Evolutionary conservation across 495 filamentous ascomycete genomes (phyloP).

Genomic region (Extremus antarcticus): DNA sequence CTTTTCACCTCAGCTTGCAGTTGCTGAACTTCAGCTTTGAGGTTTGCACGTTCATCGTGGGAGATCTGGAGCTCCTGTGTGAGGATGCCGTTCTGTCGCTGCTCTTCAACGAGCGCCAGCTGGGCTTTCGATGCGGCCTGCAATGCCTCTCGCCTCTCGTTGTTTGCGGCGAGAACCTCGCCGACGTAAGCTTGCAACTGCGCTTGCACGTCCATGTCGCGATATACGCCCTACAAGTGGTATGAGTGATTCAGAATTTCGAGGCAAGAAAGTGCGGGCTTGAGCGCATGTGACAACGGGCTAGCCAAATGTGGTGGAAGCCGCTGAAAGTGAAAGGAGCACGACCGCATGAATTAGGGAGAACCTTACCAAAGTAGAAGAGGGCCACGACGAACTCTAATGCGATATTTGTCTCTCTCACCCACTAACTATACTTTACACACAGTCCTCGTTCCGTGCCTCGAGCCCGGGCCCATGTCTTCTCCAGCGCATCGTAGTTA

Average conservation of each 20-base stretch:
- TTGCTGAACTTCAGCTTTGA: neutral
- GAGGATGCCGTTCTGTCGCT: too few species aligned
- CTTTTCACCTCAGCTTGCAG: neutral
- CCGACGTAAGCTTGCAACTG: neutral
- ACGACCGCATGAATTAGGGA: too few species aligned
- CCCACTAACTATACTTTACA: neutral
- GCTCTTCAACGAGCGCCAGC: neutral
- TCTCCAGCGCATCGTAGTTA: neutral
- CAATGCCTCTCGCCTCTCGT: neutral
- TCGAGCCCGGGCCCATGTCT: neutral
- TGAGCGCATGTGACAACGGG: too few species aligned
- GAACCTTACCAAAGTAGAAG: too few species aligned
- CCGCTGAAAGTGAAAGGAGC: too few species aligned
- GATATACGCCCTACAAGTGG: too few species aligned
- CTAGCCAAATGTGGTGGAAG: too few species aligned
- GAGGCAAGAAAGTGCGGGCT: too few species aligned
- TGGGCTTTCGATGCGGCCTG: neutral
- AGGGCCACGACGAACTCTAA: too few species aligned
- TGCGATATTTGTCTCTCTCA: too few species aligned
- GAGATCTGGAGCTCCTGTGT: too few species aligned
- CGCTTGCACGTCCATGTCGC: neutral
- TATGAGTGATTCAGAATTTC: too few species aligned
- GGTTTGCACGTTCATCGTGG: neutral
- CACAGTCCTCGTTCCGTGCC: neutral
- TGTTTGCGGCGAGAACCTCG: neutral